Evolutionary conservation across 73 alveolate species (phyloP).

Genomic region (Tetrahymena thermophila): DNA sequence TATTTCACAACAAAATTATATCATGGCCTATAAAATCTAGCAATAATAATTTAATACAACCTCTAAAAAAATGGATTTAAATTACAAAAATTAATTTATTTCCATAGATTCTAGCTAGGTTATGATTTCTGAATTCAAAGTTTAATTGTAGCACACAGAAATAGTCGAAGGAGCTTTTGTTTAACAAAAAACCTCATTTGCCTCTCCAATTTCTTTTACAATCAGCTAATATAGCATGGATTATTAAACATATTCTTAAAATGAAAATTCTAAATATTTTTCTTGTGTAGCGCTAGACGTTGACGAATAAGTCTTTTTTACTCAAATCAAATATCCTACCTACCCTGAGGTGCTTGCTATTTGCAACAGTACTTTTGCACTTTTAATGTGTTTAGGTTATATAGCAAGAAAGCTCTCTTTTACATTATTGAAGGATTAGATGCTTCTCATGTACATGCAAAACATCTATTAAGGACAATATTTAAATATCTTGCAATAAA

Average conservation of each 20-base stretch:
- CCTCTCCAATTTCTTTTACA: background rate
- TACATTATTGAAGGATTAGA: background rate
- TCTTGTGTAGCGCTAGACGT: background rate
- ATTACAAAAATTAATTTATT: no score
- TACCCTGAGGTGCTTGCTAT: background rate
- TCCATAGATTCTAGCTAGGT: background rate
- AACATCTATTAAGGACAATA: background rate
- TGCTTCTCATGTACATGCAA: background rate
- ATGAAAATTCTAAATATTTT: background rate
- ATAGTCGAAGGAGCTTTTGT: background rate
- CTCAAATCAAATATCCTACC: background rate
- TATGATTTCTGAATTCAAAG: background rate
- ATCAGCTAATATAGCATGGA: background rate
- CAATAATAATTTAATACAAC: background rate
- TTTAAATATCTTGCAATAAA: background rate
- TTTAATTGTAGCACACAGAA: background rate
- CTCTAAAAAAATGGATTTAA: background rate
- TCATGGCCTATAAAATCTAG: background rate
- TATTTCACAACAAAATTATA: background rate
- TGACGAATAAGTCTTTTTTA: background rate
- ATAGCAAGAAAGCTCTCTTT: background rate
- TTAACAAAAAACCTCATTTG: background rate
- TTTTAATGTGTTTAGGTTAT: background rate
- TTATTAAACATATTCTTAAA: background rate
- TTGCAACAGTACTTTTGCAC: background rate